Evolutionary conservation across 1,284 basidiomycete species (phyloP).

Genomic region (Sporisorium scitamineum): DNA sequence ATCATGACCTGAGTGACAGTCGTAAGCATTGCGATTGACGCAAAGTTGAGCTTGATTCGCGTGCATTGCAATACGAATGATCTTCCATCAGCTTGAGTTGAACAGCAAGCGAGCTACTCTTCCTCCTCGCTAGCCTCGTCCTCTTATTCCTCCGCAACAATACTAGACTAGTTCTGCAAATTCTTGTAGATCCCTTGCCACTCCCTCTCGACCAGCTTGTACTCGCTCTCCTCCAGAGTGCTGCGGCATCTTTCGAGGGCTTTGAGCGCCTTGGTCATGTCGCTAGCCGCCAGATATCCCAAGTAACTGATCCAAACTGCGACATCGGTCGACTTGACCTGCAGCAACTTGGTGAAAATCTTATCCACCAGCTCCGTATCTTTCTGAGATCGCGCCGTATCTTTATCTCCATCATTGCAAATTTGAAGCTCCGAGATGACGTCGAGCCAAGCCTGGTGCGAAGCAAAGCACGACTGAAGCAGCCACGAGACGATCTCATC

Average conservation of each 20-base stretch:
- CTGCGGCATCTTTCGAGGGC: slow-evolving; percentile 18
- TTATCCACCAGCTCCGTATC: slow-evolving; percentile 18
- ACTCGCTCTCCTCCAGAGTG: slow-evolving; percentile 24
- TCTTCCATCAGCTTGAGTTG: not conserved
- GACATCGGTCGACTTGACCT: slow-evolving; percentile 26
- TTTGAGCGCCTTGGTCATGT: slow-evolving; percentile 29
- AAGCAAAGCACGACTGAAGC: slow-evolving; percentile 32
- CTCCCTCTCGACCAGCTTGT: slow-evolving; percentile 33
- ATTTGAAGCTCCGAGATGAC: slow-evolving; percentile 13
- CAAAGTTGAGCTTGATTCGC: not conserved
- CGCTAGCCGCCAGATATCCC: slow-evolving; percentile 10
- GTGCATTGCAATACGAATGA: not conserved
- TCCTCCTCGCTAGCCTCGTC: slow-evolving; percentile 1
- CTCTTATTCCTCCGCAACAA: not conserved
- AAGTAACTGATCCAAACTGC: slow-evolving; percentile 37
- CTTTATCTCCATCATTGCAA: not conserved
- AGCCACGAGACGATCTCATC: slow-evolving; percentile 28
- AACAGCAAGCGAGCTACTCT: not conserved
- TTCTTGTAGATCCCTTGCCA: slow-evolving; percentile 41
- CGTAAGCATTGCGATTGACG: too few species aligned
- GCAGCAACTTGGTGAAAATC: slow-evolving; percentile 32
- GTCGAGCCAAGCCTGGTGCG: slow-evolving; percentile 27
- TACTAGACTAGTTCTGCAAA: slow-evolving; percentile 1
- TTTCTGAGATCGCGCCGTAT: not conserved
- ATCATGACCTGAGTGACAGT: too few species aligned